A percentile compares a stretch with the other conserved stretches of the same genome.
These are phyloP conservation scores for Xylaria telfairii DNA, from an alignment of 495 filamentous ascomycete genomes.

Conservation along the genomic window DNA sequence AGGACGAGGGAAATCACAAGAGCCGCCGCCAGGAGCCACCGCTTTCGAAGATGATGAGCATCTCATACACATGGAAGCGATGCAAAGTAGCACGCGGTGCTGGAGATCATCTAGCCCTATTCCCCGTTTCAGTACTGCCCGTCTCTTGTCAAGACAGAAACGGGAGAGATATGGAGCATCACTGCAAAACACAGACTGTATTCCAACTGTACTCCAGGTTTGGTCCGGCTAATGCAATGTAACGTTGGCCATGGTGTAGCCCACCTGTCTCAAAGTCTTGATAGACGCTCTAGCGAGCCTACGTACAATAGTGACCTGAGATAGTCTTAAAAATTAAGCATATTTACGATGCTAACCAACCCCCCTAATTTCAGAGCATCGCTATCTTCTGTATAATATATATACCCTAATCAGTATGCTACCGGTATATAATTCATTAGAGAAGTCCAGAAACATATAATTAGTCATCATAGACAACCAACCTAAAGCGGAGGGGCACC, in stretches of 20 bases:
- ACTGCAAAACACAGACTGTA: conserved; percentile 19
- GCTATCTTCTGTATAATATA: no score
- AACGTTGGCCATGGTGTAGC: neutral
- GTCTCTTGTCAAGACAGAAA: neutral
- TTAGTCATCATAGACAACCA: neutral
- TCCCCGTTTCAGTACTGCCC: conserved; percentile 1
- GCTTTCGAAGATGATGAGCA: neutral
- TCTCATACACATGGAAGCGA: neutral
- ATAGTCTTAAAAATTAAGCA: neutral
- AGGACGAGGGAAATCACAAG: neutral
- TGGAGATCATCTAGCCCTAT: conserved; percentile 1
- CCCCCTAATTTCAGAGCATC: neutral
- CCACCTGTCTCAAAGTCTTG: neutral
- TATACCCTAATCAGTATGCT: no score
- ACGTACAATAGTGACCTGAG: no score
- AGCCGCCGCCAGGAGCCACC: neutral
- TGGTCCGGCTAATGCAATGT: conserved; percentile 10
- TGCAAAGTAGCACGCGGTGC: neutral
- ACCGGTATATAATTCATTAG: neutral
- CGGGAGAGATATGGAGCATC: neutral
- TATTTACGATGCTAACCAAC: neutral
- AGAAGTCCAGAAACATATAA: neutral
- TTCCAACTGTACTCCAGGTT: neutral
- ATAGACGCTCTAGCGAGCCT: neutral
- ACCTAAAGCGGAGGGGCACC: neutral